Conservation (phyloP, 2,329 filamentous ascomycete species). For the Cladophialophora exuberans region DNA sequence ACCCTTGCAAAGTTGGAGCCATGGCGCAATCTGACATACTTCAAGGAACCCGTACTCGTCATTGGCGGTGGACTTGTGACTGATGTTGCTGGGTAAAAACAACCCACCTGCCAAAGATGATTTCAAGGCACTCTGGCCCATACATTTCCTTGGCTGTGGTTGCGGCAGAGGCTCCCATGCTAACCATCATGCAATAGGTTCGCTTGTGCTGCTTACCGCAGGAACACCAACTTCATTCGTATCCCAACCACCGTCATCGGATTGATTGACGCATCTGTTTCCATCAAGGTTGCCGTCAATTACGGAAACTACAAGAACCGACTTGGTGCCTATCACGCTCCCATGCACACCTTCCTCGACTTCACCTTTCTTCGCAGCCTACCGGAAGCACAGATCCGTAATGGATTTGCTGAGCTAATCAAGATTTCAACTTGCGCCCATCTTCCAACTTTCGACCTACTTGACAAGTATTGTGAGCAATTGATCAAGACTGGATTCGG, state of each 20-base stretch:
- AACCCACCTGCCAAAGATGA: slow-evolving; percentile 45
- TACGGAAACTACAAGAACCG: slow-evolving; percentile 77
- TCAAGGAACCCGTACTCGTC: slow-evolving; percentile 65
- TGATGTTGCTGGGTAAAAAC: slow-evolving; percentile 70
- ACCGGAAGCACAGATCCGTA: slow-evolving; percentile 69
- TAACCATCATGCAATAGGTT: slow-evolving; percentile 52
- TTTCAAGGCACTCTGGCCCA: slow-evolving; percentile 56
- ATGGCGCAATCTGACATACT: slow-evolving; percentile 11
- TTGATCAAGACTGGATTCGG: slow-evolving; percentile 69
- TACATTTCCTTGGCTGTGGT: slow-evolving; percentile 35
- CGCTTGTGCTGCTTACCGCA: slow-evolving; percentile 71
- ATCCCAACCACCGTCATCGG: slow-evolving; percentile 76
- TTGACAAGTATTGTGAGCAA: slow-evolving; percentile 71
- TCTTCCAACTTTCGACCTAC: slow-evolving; percentile 65
- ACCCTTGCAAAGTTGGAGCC: slow-evolving; percentile 13
- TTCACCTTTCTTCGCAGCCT: slow-evolving; percentile 72
- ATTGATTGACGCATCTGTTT: slow-evolving; percentile 74
- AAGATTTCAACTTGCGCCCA: slow-evolving; percentile 75
- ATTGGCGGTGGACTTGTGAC: slow-evolving; percentile 72
- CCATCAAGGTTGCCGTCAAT: slow-evolving; percentile 78
- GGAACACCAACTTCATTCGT: slow-evolving; percentile 74
- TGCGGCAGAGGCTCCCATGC: slow-evolving; percentile 27
- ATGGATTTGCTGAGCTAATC: slow-evolving; percentile 75
- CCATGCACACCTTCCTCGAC: slow-evolving; percentile 72
- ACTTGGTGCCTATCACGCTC: slow-evolving; percentile 73